Conservation (phyloP, 1,139 yeast genomes). For the Candida glucosophila region DNA sequence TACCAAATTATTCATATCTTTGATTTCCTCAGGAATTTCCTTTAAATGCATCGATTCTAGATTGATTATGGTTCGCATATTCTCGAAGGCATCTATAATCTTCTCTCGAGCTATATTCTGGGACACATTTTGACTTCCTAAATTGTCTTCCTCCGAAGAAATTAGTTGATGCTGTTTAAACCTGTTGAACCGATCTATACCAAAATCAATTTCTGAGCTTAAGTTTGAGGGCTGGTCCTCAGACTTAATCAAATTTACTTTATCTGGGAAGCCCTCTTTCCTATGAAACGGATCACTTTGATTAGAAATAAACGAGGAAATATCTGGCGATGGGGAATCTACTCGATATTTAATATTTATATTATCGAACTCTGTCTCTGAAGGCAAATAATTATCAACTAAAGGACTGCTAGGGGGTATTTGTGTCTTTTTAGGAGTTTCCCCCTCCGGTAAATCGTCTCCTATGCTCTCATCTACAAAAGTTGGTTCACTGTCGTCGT, state of each 20-base stretch:
- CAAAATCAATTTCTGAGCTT: slow-evolving; percentile 40
- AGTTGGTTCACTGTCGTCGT: slow-evolving; percentile 11
- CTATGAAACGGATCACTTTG: too few species aligned
- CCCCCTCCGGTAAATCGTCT: slow-evolving; percentile 4
- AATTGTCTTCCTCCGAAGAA: slow-evolving; percentile 18
- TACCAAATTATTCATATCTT: slow-evolving; percentile 35
- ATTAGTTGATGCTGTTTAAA: slow-evolving; percentile 23
- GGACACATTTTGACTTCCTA: slow-evolving; percentile 6
- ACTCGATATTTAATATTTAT: too few species aligned
- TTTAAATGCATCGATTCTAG: slow-evolving; percentile 28
- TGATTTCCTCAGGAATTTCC: slow-evolving; percentile 36
- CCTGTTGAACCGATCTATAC: slow-evolving; percentile 37
- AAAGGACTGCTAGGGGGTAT: slow-evolving; percentile 30
- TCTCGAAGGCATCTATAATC: slow-evolving; percentile 33
- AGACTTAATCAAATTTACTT: too few species aligned
- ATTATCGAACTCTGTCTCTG: slow-evolving; percentile 44
- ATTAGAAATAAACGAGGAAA: too few species aligned
- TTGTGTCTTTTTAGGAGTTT: slow-evolving; percentile 2
- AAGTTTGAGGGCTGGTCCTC: slow-evolving; percentile 5
- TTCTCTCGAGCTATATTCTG: slow-evolving; percentile 22
- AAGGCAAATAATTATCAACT: not conserved
- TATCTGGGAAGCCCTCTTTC: too few species aligned
- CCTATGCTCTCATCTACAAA: slow-evolving; percentile 12
- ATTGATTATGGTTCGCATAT: slow-evolving; percentile 24
- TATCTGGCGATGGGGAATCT: too few species aligned